Base-by-base conservation (phyloP, 2,329 filamentous ascomycete species). In the Thelonectria blattea region DNA sequence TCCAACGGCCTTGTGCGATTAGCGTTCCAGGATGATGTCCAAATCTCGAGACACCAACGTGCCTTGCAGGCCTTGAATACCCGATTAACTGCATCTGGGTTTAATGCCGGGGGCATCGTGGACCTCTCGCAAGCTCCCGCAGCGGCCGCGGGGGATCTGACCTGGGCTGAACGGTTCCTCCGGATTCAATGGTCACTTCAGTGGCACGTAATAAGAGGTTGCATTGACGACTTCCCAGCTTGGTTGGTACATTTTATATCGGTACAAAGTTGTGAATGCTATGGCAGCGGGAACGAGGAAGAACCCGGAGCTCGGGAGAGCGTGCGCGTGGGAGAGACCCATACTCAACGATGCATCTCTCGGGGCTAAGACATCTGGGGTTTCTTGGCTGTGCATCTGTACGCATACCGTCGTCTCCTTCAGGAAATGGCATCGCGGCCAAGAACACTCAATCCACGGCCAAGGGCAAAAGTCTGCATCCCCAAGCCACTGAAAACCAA, bases 1-100 rank as follows among this genome's bases (percentile, higher is more conserved):
- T 54, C 46, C 50, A 53, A 51, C 52, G 48, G 45, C 45, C 12
- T 32, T 56, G 57, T 47, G 37, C 42, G 48, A 56, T 43, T 52
- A 52, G 58, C 42, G 47, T 52, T 41, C 47, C 27, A 48, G 48
- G 58, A 43, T 42, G 32, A 34, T 27, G 8, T 54, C 42, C 42
- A 3, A 12, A 14, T 37, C 34, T 15, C 4, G 34, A 37, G 34
- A 14, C 15, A 37, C 34, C 34, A 37, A 15, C 11, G 34, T 15
- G 20, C 17, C 42, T 22, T 24, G 18, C 18, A 30, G 24, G 17
- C 34, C 22, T 39, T 10, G 20, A 14, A 24, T 47, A 15, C 34
- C 27, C 41, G 42, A 56, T 60, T 56, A 56, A 56, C 58, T 30
- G 24, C 30, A 52, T 37, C 42, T 39, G 27, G 43, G 14, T 22